Conservation (phyloP, 139 green algal genomes). For the Coccomyxa sp. region DNA sequence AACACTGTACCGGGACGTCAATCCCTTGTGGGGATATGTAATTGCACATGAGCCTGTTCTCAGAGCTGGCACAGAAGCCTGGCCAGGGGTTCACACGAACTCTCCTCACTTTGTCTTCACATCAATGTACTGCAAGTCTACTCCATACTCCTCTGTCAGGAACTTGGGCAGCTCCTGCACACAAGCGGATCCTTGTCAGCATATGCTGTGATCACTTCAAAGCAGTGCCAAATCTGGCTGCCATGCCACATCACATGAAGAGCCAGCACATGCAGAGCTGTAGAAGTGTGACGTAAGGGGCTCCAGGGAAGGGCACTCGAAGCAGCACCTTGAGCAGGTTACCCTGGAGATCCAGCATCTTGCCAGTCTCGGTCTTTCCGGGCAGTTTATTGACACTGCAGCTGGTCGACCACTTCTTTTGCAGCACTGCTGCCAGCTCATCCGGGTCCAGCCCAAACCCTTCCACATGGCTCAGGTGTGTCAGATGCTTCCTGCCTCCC, state of each 20-base stretch:
- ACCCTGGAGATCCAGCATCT: slow-evolving; percentile 28
- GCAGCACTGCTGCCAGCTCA: slow-evolving; percentile 7
- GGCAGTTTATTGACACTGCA: slow-evolving; percentile 18
- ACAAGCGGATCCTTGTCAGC: background rate
- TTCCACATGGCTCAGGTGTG: slow-evolving; percentile 15
- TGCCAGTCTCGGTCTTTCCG: slow-evolving; percentile 26
- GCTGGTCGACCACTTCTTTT: slow-evolving; percentile 19
- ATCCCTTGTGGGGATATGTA: no score
- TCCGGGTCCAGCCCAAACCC: slow-evolving; percentile 18
- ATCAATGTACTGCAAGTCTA: slow-evolving; percentile 10
- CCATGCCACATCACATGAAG: no score
- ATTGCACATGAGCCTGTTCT: no score
- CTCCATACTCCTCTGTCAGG: slow-evolving; percentile 10
- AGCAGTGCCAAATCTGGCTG: no score
- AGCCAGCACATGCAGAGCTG: no score
- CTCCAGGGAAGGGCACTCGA: background rate
- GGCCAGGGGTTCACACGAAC: no score
- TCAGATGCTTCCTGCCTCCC: slow-evolving; percentile 29
- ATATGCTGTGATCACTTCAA: background rate
- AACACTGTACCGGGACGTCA: no score
- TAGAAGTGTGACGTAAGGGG: no score
- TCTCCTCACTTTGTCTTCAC: slow-evolving; percentile 16
- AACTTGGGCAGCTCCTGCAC: slow-evolving; percentile 15
- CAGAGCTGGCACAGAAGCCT: no score
- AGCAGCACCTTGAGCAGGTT: slow-evolving; percentile 4